These are phyloP conservation scores for Chalara sp. DNA, from an alignment of 2,329 filamentous ascomycete species.

Conservation along the genomic window DNA sequence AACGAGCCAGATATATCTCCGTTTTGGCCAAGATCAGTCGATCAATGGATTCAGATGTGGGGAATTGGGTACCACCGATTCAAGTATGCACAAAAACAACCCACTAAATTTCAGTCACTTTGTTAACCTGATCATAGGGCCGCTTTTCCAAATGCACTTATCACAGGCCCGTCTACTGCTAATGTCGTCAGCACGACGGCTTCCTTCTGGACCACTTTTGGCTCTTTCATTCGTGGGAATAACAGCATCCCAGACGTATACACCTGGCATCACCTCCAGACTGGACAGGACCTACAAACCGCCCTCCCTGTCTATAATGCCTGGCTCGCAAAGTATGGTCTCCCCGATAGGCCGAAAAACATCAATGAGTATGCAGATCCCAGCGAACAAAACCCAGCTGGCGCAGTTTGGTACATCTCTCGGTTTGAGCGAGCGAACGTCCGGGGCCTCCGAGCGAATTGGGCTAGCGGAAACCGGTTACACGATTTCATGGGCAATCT, in stretches of 20 bases:
- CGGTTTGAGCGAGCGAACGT: conserved; percentile 17
- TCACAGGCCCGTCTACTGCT: too few relatives aligned
- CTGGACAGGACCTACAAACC: not conserved
- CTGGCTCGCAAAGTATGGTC: conserved; percentile 19
- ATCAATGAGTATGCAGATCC: conserved; percentile 18
- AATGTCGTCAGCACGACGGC: too few relatives aligned
- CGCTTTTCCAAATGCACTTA: too few relatives aligned
- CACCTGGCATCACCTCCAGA: conserved; percentile 35
- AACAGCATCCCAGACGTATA: conserved; percentile 37
- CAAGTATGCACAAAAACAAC: not conserved
- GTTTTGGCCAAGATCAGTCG: conserved; percentile 29
- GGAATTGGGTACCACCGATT: conserved; percentile 23
- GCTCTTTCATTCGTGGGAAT: conserved; percentile 29
- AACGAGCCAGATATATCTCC: conserved; percentile 41
- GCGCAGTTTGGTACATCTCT: conserved; percentile 17
- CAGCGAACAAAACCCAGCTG: conserved; percentile 12
- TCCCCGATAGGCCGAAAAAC: conserved; percentile 14
- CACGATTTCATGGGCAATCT: conserved; percentile 14
- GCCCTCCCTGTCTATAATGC: not conserved
- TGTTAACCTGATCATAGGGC: too few relatives aligned
- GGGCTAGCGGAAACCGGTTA: conserved; percentile 11
- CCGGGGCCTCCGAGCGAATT: conserved; percentile 17
- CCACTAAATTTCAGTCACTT: too few relatives aligned
- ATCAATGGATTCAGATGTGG: conserved; percentile 36
- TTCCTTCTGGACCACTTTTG: conserved; percentile 29